Evolutionary conservation across 2,329 filamentous ascomycete species (phyloP), one percentile per base, ranked within the genome.

Genomic region (Pseudocercospora eumusae): DNA sequence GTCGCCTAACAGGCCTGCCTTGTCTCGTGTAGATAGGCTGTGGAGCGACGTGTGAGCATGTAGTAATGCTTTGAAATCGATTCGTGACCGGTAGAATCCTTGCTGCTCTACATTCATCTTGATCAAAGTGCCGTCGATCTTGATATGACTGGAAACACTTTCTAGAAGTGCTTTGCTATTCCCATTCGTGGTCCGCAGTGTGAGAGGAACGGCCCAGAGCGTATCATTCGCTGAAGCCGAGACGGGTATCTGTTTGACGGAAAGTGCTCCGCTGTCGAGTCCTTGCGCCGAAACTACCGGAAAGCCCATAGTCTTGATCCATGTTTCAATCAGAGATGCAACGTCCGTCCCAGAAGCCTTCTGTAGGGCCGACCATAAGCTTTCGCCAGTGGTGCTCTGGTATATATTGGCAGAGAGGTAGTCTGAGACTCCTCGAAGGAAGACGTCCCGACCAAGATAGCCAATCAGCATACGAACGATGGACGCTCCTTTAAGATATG

Each of bases 401-500:
- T 96, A 98, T 61, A 89, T 87, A 76, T 99, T 89, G 56, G 88
- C 85, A 77, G 92, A 92, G 62, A 99, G 85, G 78, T 99, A 99
- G 70, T 88, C 86, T 18, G 91, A 88, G 56, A 99, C 92, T 69
- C 95, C 95, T 73, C 90, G 88, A 56, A 99, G 82, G 83, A 99
- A 99, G 0, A 86, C 89, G 71, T 96, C 87, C 56, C 90, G 88
- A 13, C 92, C 92, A 18, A 99, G 86, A 76, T 98, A 91, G 71
- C 89, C 88, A 69, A 92, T 93, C 71, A 99, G 79, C 95, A 99
- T 99, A 73, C 95, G 90, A 73, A 99, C 95, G 63, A 95, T 91
- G 1, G 93, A 96, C 79, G 92, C 96, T 40, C 95, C 95, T 81
- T 99, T 98, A 65, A 96, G 83, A 75, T 98, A 99, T 78, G 91